Base-by-base conservation (phyloP, 2,329 filamentous ascomycete species). In the Sordariomycetes sp. region DNA sequence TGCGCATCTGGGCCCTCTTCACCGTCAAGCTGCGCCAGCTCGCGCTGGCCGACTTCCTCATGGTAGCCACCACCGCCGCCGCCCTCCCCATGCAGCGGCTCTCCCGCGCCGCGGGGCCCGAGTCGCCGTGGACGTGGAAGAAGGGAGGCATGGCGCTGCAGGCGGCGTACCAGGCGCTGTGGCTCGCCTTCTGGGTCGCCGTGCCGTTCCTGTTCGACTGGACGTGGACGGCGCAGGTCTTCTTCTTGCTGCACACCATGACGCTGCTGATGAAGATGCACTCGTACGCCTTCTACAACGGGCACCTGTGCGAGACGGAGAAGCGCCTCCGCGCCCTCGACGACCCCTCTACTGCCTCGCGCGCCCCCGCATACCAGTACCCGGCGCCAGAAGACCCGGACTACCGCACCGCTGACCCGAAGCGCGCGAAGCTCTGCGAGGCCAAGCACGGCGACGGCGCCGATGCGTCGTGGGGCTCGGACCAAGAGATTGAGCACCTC, bases 221-320 rank as follows among this genome's bases (percentile, higher is more conserved):
- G 94, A 89, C 90, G 2, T 99, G 94, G 94, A 99, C 94, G 0
- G 86, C 92, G 2, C 94, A 97, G 67, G 94, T 99, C 45, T 99
- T 95, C 69, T 81, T 99, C 64, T 86, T 91, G 12, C 76, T 99
- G 36, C 94, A 99, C 70, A 86, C 90, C 51, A 83, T 99, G 71
- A 86, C 89, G 8, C 78, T 99, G 22, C 83, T 96, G 55, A 99
- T 99, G 94, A 99, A 99, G 76, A 94, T 97, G 84, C 94, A 99
- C 70, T 96, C 91, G 6, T 99, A 96, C 67, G 88, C 90, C 25
- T 99, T 97, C 70, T 99, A 99, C 75, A 97, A 96, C 65, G 94
- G 94, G 12, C 94, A 99, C 69, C 77, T 99, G 17, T 89, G 87
- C 63, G 89, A 94, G 69, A 95, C 90, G 0, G 82, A 95, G 69